Evolutionary conservation across 2,329 filamentous ascomycete species (phyloP).

Genomic region (Cryphonectria carpinicola): DNA sequence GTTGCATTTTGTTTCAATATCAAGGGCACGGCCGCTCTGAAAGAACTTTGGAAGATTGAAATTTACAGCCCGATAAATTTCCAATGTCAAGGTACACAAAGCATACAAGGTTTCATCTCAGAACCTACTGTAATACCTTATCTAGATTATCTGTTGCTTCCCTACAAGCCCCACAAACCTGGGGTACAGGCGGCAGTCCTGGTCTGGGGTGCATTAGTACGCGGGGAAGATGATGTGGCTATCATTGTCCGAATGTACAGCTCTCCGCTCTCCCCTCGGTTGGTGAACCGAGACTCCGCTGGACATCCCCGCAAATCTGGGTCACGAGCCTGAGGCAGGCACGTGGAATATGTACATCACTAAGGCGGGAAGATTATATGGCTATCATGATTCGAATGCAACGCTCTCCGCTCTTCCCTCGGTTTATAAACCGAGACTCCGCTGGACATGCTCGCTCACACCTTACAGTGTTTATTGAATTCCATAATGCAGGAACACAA

Average conservation of each 20-base stretch:
- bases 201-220: too few relatives aligned
- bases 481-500: not conserved
- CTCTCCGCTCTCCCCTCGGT: not conserved
- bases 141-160: not conserved
- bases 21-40: not conserved
- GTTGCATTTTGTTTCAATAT: not conserved
- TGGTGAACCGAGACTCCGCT: not conserved
- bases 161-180: too few relatives aligned
- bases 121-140: not conserved
- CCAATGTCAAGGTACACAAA: not conserved
- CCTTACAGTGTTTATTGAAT: not conserved
- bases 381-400: not conserved
- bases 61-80: not conserved
- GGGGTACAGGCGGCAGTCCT: too few relatives aligned
- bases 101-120: not conserved
- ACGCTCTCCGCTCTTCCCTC: not conserved
- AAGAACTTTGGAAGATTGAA: not conserved
- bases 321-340: too few relatives aligned
- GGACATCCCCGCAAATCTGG: not conserved
- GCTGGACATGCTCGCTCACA: not conserved
- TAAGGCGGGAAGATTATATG: not conserved
- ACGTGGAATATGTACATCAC: too few relatives aligned
- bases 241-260: not conserved
- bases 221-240: not conserved
- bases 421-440: not conserved